Evolutionary conservation across 768 basidiomycete genomes (phyloP).

Genomic region (Mycena haematopus): DNA sequence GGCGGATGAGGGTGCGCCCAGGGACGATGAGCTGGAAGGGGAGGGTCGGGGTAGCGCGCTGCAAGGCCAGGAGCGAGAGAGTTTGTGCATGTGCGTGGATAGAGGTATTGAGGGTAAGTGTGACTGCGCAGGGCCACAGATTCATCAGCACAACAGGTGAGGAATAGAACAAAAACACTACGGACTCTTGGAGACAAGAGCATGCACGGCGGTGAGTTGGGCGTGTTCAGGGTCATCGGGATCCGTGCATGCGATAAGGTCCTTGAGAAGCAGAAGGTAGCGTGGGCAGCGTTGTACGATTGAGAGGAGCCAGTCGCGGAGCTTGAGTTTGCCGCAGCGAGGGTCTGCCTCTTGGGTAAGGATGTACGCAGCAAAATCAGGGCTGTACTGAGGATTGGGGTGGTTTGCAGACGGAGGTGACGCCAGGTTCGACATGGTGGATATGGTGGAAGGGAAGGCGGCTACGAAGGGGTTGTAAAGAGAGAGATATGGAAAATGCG

Average conservation of each 20-base stretch:
- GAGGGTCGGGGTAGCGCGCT: slow-evolving; percentile 76
- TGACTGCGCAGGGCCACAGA: slow-evolving; percentile 65
- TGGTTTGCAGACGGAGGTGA: slow-evolving; percentile 47
- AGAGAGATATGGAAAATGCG: slow-evolving; percentile 89
- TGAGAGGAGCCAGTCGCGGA: slow-evolving; percentile 86
- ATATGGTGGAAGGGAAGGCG: slow-evolving; percentile 71
- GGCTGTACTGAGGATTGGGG: slow-evolving; percentile 51
- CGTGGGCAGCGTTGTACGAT: slow-evolving; percentile 89
- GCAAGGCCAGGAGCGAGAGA: slow-evolving; percentile 76
- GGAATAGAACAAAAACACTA: slow-evolving; percentile 1
- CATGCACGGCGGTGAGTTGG: slow-evolving; percentile 63
- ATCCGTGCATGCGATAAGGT: slow-evolving; percentile 73
- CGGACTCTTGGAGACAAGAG: slow-evolving; percentile 78
- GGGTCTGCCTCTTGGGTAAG: slow-evolving; percentile 70
- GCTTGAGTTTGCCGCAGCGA: slow-evolving; percentile 73
- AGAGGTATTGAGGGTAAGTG: slow-evolving; percentile 77
- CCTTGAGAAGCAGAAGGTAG: slow-evolving; percentile 83
- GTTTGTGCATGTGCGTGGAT: slow-evolving; percentile 81
- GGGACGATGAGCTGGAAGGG: slow-evolving; percentile 82
- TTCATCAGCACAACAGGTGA: neutral
- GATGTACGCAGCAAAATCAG: slow-evolving; percentile 68
- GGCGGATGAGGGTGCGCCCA: slow-evolving; percentile 78
- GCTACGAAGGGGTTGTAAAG: slow-evolving; percentile 88
- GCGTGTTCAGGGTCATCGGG: slow-evolving; percentile 71
- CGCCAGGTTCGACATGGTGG: slow-evolving; percentile 61